Conservation (phyloP, 1,284 basidiomycete genomes). For the Trametes polyzona region DNA sequence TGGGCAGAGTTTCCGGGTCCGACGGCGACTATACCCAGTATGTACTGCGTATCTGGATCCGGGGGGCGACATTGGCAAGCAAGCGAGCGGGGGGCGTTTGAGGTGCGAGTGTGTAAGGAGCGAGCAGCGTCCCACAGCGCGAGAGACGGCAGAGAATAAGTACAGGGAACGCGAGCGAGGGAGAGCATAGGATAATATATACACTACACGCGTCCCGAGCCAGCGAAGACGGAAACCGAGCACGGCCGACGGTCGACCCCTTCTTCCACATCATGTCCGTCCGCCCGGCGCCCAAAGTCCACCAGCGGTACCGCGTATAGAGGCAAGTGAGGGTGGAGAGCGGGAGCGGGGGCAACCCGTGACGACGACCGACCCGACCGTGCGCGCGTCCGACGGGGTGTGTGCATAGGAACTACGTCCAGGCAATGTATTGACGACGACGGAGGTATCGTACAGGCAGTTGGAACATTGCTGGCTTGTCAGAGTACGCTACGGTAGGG, state of each 20-base stretch:
- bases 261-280: no score
- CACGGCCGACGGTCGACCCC: background rate
- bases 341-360: background rate
- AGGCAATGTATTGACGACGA: conserved; percentile 33
- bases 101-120: conserved; percentile 11
- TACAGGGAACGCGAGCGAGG: no score
- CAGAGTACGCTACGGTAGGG: conserved; percentile 31
- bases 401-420: conserved; percentile 28
- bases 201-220: conserved; percentile 17
- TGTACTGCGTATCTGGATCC: conserved; percentile 1
- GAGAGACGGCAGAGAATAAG: conserved; percentile 4
- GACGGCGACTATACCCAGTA: conserved; percentile 9
- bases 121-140: background rate
- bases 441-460: conserved; percentile 30
- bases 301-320: background rate
- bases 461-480: conserved; percentile 29
- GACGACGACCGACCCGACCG: background rate
- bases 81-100: background rate
- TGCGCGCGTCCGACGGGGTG: no score
- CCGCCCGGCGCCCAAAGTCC: no score
- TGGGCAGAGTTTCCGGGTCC: conserved; percentile 15
- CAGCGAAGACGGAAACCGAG: conserved; percentile 18
- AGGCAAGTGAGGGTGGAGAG: background rate
- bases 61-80: background rate
- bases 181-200: no score